Percentiles rank a stretch among this genome's conserved stretches.
phyloP scores from a whole-genome alignment of 805 yeast species.

The Sugiyamaella americana region DNA sequence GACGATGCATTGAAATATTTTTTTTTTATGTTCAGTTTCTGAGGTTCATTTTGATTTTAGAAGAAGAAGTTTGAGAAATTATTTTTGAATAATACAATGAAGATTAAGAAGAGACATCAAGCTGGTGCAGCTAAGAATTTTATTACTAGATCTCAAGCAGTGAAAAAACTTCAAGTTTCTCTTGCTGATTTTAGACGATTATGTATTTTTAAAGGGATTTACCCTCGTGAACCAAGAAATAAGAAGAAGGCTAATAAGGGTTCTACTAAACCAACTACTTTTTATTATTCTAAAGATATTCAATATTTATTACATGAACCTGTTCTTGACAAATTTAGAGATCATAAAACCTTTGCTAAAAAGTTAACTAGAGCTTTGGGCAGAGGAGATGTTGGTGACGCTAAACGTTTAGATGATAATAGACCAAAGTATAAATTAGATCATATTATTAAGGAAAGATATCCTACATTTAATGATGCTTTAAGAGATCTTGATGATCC shows the following conservation, averaged over 20 bases:
- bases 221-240: constrained; percentile 93
- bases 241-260: constrained; percentile 97
- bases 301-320: constrained; percentile 96
- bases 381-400: constrained; percentile 84
- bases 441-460: constrained; percentile 87
- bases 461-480: constrained; percentile 90
- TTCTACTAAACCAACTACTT: constrained; percentile 92
- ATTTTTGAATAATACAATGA: background rate
- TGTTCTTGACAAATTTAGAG: constrained; percentile 82
- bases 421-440: constrained; percentile 84
- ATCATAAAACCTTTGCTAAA: constrained; percentile 89
- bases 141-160: constrained; percentile 91
- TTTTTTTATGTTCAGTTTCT: background rate
- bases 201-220: constrained; percentile 96
- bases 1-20: background rate
- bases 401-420: constrained; percentile 73
- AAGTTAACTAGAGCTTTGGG: constrained; percentile 86
- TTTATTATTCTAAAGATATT: constrained; percentile 89
- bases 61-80: too few relatives aligned
- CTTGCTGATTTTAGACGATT: constrained; percentile 89
- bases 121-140: constrained; percentile 88
- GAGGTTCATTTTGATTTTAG: too few relatives aligned
- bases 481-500: constrained; percentile 92
- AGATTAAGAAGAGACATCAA: constrained; percentile 68
- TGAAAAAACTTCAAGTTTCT: constrained; percentile 83